Conservation (phyloP, 176 grass and related monocot genomes). For the Oryza brachyantha region DNA sequence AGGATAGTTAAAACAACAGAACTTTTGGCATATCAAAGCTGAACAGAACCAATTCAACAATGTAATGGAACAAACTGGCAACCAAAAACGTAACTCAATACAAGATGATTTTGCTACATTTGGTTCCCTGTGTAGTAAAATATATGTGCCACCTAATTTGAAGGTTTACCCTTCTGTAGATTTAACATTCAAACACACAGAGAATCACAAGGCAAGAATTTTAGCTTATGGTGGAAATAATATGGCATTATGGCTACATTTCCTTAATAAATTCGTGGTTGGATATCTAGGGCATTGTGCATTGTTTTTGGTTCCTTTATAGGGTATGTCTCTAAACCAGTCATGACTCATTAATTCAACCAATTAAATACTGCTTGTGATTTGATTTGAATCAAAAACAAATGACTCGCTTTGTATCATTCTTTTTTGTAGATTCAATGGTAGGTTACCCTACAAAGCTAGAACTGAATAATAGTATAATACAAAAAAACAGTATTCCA, state of each 20-base stretch:
- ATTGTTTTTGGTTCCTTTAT: background rate
- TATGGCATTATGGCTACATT: background rate
- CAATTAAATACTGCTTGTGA: background rate
- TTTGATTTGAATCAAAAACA: background rate
- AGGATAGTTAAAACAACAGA: background rate
- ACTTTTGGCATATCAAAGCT: background rate
- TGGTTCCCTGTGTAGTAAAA: background rate
- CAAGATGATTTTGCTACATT: background rate
- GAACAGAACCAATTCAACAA: background rate
- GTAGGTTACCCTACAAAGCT: background rate
- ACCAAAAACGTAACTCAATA: background rate
- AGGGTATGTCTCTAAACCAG: background rate
- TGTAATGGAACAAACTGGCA: background rate
- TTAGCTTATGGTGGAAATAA: background rate
- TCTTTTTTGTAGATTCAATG: background rate
- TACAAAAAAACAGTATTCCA: background rate
- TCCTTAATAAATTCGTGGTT: background rate
- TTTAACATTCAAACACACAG: background rate
- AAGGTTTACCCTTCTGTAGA: background rate
- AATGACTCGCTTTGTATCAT: background rate
- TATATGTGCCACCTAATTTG: background rate
- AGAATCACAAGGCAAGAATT: background rate
- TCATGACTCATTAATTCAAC: background rate
- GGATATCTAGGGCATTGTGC: background rate
- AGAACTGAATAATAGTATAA: slow-evolving; percentile 24